Conservation (phyloP, 2,329 filamentous ascomycete genomes). For the Neopestalotiopsis clavispora region DNA sequence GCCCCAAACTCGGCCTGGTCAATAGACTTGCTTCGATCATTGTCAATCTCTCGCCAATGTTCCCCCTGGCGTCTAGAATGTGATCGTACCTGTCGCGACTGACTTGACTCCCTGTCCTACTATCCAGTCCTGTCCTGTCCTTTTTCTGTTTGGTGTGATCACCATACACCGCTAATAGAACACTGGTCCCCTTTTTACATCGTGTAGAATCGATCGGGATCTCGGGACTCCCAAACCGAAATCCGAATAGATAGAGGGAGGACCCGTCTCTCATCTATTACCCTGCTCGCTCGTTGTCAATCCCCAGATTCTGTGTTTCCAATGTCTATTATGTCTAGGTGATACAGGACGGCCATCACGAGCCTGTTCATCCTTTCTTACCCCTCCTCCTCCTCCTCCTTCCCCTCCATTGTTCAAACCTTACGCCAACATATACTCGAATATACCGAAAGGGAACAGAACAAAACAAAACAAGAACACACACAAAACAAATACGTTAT, state of each 20-base stretch:
- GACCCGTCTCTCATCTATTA: neutral
- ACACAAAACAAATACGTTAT: neutral
- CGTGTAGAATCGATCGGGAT: conserved; percentile 2
- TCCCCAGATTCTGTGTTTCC: conserved; percentile 6
- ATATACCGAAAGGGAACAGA: neutral
- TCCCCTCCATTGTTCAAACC: neutral
- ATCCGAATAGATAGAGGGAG: neutral
- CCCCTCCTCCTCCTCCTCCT: neutral
- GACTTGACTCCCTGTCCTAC: no score
- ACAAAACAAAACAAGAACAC: neutral
- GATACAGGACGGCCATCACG: conserved; percentile 17
- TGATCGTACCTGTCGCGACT: conserved; percentile 1
- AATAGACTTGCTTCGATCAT: conserved; percentile 10
- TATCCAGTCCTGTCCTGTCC: neutral
- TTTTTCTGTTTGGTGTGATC: neutral
- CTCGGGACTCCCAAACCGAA: neutral
- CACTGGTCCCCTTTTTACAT: neutral
- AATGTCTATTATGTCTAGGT: conserved; percentile 18
- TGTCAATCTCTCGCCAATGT: conserved; percentile 5
- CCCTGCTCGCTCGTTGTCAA: neutral
- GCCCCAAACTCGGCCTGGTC: conserved; percentile 4
- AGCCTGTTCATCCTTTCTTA: conserved; percentile 1
- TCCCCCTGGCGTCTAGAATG: neutral
- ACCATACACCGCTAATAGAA: neutral
- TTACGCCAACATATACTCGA: neutral